A percentile compares a stretch with the other conserved stretches of the same genome.
Conservation (phyloP, 139 green algal species). For the Ettlia oleoabundans region DNA sequence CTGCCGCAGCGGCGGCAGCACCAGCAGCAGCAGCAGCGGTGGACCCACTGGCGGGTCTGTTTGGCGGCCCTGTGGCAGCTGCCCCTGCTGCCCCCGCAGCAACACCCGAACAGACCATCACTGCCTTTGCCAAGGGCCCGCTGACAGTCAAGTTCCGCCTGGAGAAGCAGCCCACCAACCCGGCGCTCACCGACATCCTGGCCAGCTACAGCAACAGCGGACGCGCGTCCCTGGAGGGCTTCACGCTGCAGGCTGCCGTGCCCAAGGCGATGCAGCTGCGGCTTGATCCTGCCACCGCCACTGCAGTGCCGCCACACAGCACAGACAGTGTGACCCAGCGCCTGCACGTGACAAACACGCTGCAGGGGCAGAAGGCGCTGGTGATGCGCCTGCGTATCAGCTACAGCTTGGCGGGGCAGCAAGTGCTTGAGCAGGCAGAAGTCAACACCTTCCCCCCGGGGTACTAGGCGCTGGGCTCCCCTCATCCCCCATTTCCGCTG, state of each 20-base stretch:
- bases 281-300: conserved; percentile 78
- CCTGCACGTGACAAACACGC: conserved; percentile 84
- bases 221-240: conserved; percentile 67
- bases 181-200: conserved; percentile 64
- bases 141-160: conserved; percentile 74
- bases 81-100: neutral
- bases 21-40: neutral
- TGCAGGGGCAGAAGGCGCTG: conserved; percentile 81
- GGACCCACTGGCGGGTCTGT: conserved; percentile 49
- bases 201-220: conserved; percentile 76
- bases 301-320: conserved; percentile 48
- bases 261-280: conserved; percentile 90
- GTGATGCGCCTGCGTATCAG: conserved; percentile 82
- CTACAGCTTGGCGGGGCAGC: conserved; percentile 56
- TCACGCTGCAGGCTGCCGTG: conserved; percentile 93
- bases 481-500: too few relatives aligned
- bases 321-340: conserved; percentile 65
- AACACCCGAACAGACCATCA: conserved; percentile 39
- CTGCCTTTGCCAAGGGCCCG: conserved; percentile 70
- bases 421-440: conserved; percentile 66
- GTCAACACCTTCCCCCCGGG: conserved; percentile 47
- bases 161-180: conserved; percentile 54
- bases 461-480: neutral
- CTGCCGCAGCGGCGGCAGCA: neutral
- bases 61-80: conserved; percentile 20